phyloP scores from a whole-genome alignment of 306 rosid species.

The Pachyrhizus erosus region DNA sequence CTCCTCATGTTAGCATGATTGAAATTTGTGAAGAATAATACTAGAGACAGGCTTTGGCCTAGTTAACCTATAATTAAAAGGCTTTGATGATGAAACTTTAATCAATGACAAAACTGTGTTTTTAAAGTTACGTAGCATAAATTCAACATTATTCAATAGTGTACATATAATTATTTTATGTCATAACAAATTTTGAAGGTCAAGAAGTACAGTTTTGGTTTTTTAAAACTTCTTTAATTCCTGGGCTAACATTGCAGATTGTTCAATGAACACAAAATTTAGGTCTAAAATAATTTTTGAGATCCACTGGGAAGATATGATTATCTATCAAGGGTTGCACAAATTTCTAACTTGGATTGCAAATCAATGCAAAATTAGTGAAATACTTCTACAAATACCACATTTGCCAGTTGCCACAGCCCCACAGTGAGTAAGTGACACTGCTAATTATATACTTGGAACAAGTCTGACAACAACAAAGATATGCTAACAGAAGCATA shows the following conservation, averaged over 20 bases:
- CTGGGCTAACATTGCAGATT: background rate
- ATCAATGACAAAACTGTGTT: background rate
- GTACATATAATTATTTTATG: background rate
- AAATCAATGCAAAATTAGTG: background rate
- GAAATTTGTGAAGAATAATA: slow-evolving; percentile 42
- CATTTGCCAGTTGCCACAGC: background rate
- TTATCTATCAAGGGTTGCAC: background rate
- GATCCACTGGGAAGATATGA: background rate
- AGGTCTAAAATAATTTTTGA: background rate
- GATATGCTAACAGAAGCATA: slow-evolving; percentile 51
- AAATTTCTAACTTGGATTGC: background rate
- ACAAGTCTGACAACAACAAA: slow-evolving; percentile 54
- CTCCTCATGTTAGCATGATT: slow-evolving; percentile 69
- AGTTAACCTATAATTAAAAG: background rate
- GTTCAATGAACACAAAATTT: slow-evolving; percentile 17
- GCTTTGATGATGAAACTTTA: slow-evolving; percentile 10
- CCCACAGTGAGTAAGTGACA: slow-evolving; percentile 2
- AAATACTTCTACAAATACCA: background rate
- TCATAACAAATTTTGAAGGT: background rate
- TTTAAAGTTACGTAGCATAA: background rate
- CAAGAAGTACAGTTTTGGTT: background rate
- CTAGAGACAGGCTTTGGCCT: background rate
- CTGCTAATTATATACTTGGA: slow-evolving; percentile 39
- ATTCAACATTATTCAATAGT: background rate
- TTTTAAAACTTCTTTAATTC: background rate